Conservation (phyloP, 805 yeast genomes). For the Groenewaldozyma tartarivorans region DNA sequence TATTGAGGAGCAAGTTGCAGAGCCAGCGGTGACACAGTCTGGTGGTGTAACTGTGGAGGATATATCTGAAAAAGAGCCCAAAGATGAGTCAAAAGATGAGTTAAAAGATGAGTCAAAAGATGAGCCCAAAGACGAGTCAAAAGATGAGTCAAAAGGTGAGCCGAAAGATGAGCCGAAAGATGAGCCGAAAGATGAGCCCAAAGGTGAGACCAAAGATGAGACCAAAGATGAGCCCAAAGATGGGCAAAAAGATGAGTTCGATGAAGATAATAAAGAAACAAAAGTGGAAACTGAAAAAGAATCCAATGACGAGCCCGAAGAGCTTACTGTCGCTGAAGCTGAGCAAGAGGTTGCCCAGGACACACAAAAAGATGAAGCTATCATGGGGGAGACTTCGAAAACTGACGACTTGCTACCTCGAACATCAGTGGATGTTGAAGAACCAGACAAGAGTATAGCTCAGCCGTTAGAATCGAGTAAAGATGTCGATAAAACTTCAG, state of each 20-base stretch:
- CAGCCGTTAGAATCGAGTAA: too few species aligned
- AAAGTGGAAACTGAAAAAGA: slow-evolving; percentile 3
- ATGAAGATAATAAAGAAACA: slow-evolving; percentile 6
- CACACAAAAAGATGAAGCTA: too few species aligned
- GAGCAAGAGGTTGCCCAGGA: neutral
- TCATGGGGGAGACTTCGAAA: neutral
- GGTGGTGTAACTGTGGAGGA: slow-evolving; percentile 4
- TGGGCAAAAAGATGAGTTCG: slow-evolving; percentile 2
- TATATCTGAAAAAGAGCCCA: slow-evolving; percentile 7
- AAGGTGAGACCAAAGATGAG: slow-evolving; percentile 4
- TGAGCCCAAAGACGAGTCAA: slow-evolving; percentile 10
- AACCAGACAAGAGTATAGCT: too few species aligned
- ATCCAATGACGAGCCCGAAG: slow-evolving; percentile 6
- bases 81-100: slow-evolving; percentile 4
- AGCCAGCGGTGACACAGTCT: slow-evolving; percentile 1
- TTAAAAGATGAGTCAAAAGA: slow-evolving; percentile 9
- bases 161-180: slow-evolving; percentile 4
- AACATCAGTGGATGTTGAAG: too few species aligned
- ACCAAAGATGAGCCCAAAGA: slow-evolving; percentile 1
- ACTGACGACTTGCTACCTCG: too few species aligned
- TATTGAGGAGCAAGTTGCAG: slow-evolving; percentile 5
- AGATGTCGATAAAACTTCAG: too few species aligned
- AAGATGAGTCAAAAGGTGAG: slow-evolving; percentile 1
- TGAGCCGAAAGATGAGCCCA: slow-evolving; percentile 4
- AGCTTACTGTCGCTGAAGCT: neutral